A percentile compares a stretch with the other conserved stretches of the same genome.
These are phyloP conservation scores for Yarrowia sp. DNA, from an alignment of 805 yeast species.

Conservation along the genomic window DNA sequence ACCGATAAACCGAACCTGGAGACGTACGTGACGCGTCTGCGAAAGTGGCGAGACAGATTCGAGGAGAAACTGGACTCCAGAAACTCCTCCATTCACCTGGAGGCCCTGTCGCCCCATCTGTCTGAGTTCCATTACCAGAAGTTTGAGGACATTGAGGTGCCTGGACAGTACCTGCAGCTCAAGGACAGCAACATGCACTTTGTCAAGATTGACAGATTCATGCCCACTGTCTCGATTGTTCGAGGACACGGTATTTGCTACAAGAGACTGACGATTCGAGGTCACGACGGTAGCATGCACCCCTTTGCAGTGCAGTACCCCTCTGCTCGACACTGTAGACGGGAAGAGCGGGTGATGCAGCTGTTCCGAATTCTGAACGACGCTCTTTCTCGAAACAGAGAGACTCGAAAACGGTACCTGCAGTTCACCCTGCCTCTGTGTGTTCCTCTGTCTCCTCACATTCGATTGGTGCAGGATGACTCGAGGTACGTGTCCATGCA, in stretches of 20 bases:
- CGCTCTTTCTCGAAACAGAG: constrained; percentile 78
- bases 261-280: constrained; percentile 86
- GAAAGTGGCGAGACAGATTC: constrained; percentile 91
- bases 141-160: constrained; percentile 96
- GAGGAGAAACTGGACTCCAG: constrained; percentile 91
- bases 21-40: constrained; percentile 77
- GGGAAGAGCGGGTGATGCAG: constrained; percentile 95
- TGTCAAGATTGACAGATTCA: constrained; percentile 88
- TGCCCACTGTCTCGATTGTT: constrained; percentile 85
- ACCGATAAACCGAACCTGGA: constrained; percentile 86
- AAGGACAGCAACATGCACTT: constrained; percentile 90
- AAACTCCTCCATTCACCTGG: constrained; percentile 78
- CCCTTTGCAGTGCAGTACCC: constrained; percentile 97
- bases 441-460: constrained; percentile 92
- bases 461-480: constrained; percentile 87
- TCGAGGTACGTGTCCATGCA: constrained; percentile 76
- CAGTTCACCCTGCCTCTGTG: constrained; percentile 89
- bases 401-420: constrained; percentile 84
- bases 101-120: constrained; percentile 90
- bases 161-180: constrained; percentile 92
- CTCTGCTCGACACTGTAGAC: constrained; percentile 94
- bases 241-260: constrained; percentile 91
- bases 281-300: constrained; percentile 90
- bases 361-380: constrained; percentile 88
- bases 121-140: constrained; percentile 98